Evolutionary conservation across 1,284 basidiomycete species (phyloP).

Genomic region (Chondrostereum purpureum): DNA sequence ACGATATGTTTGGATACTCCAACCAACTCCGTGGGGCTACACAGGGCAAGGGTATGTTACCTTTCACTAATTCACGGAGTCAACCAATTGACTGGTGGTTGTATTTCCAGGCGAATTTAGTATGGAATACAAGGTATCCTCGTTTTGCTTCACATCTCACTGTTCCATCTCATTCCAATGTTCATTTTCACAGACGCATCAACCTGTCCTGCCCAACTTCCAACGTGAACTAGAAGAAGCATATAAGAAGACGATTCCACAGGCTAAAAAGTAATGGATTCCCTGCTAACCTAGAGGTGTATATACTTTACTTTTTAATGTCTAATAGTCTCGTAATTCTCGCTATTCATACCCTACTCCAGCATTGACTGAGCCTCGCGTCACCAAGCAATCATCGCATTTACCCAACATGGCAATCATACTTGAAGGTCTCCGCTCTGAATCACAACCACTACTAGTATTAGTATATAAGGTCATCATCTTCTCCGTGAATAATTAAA

Average conservation of each 20-base stretch:
- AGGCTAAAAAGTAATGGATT: conserved; percentile 59
- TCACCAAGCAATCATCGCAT: too few relatives aligned
- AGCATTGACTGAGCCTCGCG: too few relatives aligned
- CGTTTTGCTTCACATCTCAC: conserved; percentile 2
- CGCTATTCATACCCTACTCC: too few relatives aligned
- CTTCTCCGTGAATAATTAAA: too few relatives aligned
- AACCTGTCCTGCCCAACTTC: conserved; percentile 83
- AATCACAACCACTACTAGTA: too few relatives aligned
- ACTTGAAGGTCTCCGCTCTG: too few relatives aligned
- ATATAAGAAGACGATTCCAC: conserved; percentile 45
- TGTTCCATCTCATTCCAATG: conserved; percentile 8
- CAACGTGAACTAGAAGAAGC: conserved; percentile 79
- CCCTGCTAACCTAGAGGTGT: too few relatives aligned
- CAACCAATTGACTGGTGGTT: not conserved
- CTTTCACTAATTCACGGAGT: not conserved
- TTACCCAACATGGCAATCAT: too few relatives aligned
- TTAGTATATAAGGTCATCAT: too few relatives aligned
- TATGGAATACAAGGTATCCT: conserved; percentile 88
- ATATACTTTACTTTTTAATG: too few relatives aligned
- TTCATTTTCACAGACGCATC: conserved; percentile 54
- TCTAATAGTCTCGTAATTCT: too few relatives aligned
- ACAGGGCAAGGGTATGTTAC: conserved; percentile 78
- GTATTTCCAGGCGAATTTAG: conserved; percentile 66
- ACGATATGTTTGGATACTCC: conserved; percentile 99
- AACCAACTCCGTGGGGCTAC: conserved; percentile 89